phyloP scores from a whole-genome alignment of 345 rosid species.

The Arabidopsis suecica region DNA sequence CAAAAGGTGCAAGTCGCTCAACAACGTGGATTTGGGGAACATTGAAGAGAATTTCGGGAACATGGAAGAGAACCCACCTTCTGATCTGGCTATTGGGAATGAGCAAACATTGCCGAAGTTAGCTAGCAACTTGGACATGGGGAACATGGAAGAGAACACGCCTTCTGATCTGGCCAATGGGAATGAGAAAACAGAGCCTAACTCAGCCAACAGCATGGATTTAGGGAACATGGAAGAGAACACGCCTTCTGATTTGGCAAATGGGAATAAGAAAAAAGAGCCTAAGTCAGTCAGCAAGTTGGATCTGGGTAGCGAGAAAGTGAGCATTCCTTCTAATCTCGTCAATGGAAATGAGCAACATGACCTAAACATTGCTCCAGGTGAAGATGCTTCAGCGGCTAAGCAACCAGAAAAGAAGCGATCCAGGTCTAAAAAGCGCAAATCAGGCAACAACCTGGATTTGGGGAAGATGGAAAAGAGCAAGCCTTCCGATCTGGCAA shows the following conservation, averaged over 20 bases:
- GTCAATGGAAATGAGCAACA: slow-evolving; percentile 12
- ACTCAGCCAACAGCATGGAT: neutral
- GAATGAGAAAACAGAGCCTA: neutral
- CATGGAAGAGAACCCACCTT: slow-evolving; percentile 12
- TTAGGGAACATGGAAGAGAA: neutral
- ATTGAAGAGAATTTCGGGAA: neutral
- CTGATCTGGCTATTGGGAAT: neutral
- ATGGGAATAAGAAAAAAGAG: slow-evolving; percentile 4
- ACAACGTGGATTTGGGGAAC: slow-evolving; percentile 18
- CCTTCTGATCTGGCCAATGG: neutral
- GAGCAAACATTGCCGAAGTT: neutral
- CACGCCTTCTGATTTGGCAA: neutral
- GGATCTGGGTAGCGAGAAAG: neutral
- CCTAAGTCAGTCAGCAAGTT: neutral
- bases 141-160: slow-evolving; percentile 1
- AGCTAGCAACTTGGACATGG: neutral
- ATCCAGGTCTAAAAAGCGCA: slow-evolving; percentile 19
- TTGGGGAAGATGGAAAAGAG: slow-evolving; percentile 18
- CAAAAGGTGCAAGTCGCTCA: neutral
- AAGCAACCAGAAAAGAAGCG: slow-evolving; percentile 26
- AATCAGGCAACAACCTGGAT: slow-evolving; percentile 18
- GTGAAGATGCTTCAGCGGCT: slow-evolving; percentile 8
- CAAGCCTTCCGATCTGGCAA: slow-evolving; percentile 5
- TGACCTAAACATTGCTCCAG: slow-evolving; percentile 3
- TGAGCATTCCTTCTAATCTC: slow-evolving; percentile 5